phyloP scores from a whole-genome alignment of 1,284 basidiomycete species.

The Leucoagaricus sp. region DNA sequence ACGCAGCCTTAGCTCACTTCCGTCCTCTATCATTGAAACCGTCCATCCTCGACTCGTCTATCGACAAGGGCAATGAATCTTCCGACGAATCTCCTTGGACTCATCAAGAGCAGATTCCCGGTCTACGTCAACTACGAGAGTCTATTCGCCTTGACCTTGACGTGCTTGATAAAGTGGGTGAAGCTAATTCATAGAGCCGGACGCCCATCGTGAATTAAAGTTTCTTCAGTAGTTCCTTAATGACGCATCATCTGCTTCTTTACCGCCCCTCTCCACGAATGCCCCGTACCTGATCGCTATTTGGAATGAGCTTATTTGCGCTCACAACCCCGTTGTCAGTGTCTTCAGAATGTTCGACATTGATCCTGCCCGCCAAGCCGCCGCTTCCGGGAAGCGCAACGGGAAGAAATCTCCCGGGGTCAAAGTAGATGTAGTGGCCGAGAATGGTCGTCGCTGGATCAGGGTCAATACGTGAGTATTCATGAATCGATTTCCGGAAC shows the following conservation, averaged over 20 bases:
- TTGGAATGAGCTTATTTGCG: constrained; percentile 73
- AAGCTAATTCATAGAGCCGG: constrained; percentile 1
- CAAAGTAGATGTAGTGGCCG: constrained; percentile 82
- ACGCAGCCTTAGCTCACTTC: constrained; percentile 46
- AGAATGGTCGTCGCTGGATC: constrained; percentile 74
- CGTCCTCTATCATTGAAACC: constrained; percentile 43
- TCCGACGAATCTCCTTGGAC: constrained; percentile 43
- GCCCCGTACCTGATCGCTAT: constrained; percentile 76
- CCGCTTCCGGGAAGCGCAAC: constrained; percentile 21
- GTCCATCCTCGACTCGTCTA: constrained; percentile 59
- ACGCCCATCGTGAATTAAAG: not conserved
- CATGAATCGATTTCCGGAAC: not conserved
- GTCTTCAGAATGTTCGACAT: constrained; percentile 55
- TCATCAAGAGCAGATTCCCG: constrained; percentile 47
- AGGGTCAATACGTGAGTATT: constrained; percentile 80
- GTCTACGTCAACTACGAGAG: constrained; percentile 53
- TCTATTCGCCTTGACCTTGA: constrained; percentile 49
- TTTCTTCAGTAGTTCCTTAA: constrained; percentile 61
- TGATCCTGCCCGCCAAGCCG: constrained; percentile 17
- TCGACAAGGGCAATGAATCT: constrained; percentile 33
- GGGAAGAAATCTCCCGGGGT: constrained; percentile 42
- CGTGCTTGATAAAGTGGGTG: constrained; percentile 52
- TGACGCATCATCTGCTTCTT: constrained; percentile 40
- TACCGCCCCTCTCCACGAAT: constrained; percentile 64
- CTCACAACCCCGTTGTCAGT: constrained; percentile 55